Conservation (phyloP, 2,329 filamentous ascomycete genomes). For the Diaporthe sp. region DNA sequence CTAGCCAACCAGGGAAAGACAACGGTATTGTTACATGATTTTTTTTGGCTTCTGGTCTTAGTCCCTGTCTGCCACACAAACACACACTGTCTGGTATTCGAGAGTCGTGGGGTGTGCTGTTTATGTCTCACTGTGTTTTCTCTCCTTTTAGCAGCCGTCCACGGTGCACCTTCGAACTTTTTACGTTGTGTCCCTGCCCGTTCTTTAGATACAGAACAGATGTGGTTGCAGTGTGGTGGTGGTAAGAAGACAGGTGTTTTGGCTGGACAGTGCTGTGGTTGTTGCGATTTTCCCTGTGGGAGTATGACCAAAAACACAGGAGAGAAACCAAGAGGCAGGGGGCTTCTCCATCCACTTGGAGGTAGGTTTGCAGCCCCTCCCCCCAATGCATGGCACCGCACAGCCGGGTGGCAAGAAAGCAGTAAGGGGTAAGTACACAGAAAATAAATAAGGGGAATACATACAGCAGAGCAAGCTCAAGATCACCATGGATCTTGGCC, state of each 20-base stretch:
- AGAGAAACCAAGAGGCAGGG: neutral
- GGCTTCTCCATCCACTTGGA: constrained; percentile 23
- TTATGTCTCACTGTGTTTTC: constrained; percentile 39
- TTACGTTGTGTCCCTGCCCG: constrained; percentile 40
- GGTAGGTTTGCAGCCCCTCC: constrained; percentile 7
- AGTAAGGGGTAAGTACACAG: constrained; percentile 12
- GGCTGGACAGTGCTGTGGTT: constrained; percentile 4
- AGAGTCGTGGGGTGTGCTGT: neutral
- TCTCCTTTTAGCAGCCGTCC: constrained; percentile 37
- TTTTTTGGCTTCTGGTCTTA: neutral
- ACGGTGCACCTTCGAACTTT: constrained; percentile 24
- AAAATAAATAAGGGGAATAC: constrained; percentile 45
- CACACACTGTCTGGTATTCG: constrained; percentile 14
- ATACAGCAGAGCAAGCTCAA: constrained; percentile 79
- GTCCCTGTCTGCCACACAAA: constrained; percentile 2
- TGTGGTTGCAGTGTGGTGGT: constrained; percentile 28
- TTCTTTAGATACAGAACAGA: constrained; percentile 39
- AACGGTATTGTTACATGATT: constrained; percentile 33
- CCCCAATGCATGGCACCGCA: constrained; percentile 20
- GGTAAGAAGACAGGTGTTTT: neutral
- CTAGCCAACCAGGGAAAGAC: constrained; percentile 11
- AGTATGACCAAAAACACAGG: neutral
- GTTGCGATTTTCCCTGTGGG: constrained; percentile 15
- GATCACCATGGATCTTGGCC: constrained; percentile 86
- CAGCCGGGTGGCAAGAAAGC: constrained; percentile 26